A percentile compares a stretch with the other conserved stretches of the same genome.
These are phyloP conservation scores for Annulohypoxylon stygium DNA, from an alignment of 495 filamentous ascomycete genomes.

Conservation along the genomic window DNA sequence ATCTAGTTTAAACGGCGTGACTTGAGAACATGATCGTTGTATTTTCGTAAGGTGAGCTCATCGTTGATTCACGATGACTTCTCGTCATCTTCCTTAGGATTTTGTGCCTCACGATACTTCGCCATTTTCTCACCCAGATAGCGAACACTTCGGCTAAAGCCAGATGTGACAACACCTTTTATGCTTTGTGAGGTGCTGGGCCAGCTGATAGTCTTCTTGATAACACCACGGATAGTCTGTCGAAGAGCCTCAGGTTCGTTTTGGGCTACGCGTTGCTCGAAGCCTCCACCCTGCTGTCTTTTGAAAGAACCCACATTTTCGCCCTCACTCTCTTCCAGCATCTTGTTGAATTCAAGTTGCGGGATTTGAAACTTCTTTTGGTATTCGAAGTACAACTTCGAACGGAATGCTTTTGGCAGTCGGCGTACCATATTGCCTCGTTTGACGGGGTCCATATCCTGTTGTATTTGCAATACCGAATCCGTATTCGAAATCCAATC, in stretches of 20 bases:
- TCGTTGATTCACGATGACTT: slow-evolving; percentile 27
- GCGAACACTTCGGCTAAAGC: slow-evolving; percentile 72
- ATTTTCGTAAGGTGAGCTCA: neutral
- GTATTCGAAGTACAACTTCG: slow-evolving; percentile 92
- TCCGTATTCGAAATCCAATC: slow-evolving; percentile 77
- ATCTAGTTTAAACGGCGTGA: neutral
- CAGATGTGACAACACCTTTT: slow-evolving; percentile 84
- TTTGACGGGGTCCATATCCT: slow-evolving; percentile 92
- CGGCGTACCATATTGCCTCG: slow-evolving; percentile 96
- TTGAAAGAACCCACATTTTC: slow-evolving; percentile 76
- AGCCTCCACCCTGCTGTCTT: slow-evolving; percentile 80
- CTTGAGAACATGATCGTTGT: neutral
- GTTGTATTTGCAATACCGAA: slow-evolving; percentile 67
- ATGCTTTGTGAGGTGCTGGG: slow-evolving; percentile 85
- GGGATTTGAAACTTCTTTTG: slow-evolving; percentile 91
- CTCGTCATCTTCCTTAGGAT: slow-evolving; percentile 35
- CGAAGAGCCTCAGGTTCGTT: slow-evolving; percentile 73
- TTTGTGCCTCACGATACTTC: slow-evolving; percentile 70
- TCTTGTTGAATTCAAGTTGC: slow-evolving; percentile 81
- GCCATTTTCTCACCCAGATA: slow-evolving; percentile 88
- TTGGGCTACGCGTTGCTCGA: slow-evolving; percentile 84
- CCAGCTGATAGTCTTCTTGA: slow-evolving; percentile 91
- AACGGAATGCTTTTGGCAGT: slow-evolving; percentile 86
- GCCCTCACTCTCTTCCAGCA: slow-evolving; percentile 81
- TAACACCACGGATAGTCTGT: slow-evolving; percentile 75